Conservation (phyloP, 1,284 basidiomycete species). For the Sporisorium scitamineum region DNA sequence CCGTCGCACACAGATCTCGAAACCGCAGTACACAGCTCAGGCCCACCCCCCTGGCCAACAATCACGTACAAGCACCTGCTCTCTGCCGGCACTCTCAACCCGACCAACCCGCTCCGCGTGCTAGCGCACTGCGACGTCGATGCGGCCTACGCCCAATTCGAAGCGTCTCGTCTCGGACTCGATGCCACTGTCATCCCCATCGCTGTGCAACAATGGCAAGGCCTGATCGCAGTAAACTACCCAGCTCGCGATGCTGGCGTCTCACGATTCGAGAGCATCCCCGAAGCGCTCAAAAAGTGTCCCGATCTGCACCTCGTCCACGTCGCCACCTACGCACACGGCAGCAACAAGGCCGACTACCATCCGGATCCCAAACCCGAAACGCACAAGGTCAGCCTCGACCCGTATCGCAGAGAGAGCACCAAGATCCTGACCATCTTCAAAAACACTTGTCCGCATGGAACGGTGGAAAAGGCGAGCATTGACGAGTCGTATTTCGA, state of each 20-base stretch:
- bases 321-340: conserved; percentile 80
- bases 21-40: conserved; percentile 25
- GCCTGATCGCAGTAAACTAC: conserved; percentile 92
- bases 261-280: conserved; percentile 73
- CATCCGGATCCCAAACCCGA: conserved; percentile 80
- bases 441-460: conserved; percentile 79
- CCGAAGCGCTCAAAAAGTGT: conserved; percentile 79
- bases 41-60: conserved; percentile 47
- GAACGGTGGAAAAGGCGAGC: conserved; percentile 75
- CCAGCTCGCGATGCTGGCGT: conserved; percentile 91
- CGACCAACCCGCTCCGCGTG: conserved; percentile 71
- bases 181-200: conserved; percentile 79
- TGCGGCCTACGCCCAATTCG: conserved; percentile 76
- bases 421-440: conserved; percentile 88
- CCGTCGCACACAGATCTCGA: conserved; percentile 47
- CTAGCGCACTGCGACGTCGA: conserved; percentile 85
- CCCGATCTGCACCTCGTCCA: conserved; percentile 87
- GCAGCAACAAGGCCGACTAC: conserved; percentile 83
- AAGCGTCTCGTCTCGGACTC: conserved; percentile 83
- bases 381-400: conserved; percentile 96
- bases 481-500: conserved; percentile 73
- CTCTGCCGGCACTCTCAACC: conserved; percentile 61
- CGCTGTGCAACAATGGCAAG: conserved; percentile 91
- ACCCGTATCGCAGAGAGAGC: conserved; percentile 91
- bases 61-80: conserved; percentile 62